Evolutionary conservation across 2,329 filamentous ascomycete species (phyloP), one percentile per base, ranked within the genome.

Genomic region (Colletotrichum sp.): DNA sequence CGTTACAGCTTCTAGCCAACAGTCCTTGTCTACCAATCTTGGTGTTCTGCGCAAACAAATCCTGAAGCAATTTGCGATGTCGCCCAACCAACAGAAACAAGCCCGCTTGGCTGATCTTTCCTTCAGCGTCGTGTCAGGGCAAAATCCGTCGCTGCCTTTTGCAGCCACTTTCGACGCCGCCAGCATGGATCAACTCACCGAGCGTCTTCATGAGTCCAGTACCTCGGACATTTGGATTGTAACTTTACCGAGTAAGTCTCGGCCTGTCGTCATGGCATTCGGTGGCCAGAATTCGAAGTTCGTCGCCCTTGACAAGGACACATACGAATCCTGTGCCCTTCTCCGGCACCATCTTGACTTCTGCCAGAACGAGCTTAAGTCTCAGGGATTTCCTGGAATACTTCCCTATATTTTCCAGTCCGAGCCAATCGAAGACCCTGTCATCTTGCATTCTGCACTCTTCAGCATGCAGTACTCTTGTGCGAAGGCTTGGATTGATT

Each of bases 181-280:
- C 7, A 61, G 59, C 12, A 36, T n/a, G 19, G 28, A 48, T 15
- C 39, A 22, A 44, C 39, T n/a, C 15, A 59, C 3, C 15, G 55
- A 59, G 13, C 22, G 25, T 28, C 55, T 59, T 28, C 8, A 59
- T 22, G 27, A 27, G n/a, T 30, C 15, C n/a, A 22, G 27, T 30
- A 27, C 13, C 13, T 59, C 55, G 27, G 27, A 30, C 12, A 13
- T 30, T n/a, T 59, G 22, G 27, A 27, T n/a, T 59, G 22, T 28
- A 16, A 16, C 13, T 7, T 22, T 59, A 9, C 55, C 65, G 85
- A 22, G 28, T 8, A 8, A 15, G 22, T n/a, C 30, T 78, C 66
- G 79, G 70, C 72, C 77, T 28, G 75, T 86, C 2, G 78, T 87
- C 3, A 71, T 87, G 1, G 80, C 79, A 25, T 86, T 87, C 60